Conservation (phyloP, 257 asterid genomes). For the Scutellaria barbata region DNA sequence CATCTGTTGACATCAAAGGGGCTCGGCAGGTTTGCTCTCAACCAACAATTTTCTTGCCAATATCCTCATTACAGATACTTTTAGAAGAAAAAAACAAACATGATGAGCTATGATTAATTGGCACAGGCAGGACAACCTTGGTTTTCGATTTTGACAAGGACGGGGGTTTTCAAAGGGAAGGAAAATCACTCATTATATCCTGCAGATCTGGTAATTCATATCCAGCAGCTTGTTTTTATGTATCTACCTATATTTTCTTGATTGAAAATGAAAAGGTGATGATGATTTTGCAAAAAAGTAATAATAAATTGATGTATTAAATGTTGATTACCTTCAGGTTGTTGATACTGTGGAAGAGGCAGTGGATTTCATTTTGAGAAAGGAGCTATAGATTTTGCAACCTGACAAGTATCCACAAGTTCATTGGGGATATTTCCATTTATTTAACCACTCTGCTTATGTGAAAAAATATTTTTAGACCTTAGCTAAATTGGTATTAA, state of each 20-base stretch:
- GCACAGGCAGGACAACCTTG: constrained; percentile 83
- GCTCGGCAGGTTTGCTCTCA: constrained; percentile 69
- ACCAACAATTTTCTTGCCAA: background rate
- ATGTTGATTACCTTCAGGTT: constrained; percentile 51
- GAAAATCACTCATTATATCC: constrained; percentile 62
- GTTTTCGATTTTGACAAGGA: constrained; percentile 87
- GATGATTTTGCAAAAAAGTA: no score
- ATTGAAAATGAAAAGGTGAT: background rate
- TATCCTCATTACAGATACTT: constrained; percentile 23
- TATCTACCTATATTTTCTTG: background rate
- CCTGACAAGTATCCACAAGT: constrained; percentile 28
- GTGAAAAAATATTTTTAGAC: background rate
- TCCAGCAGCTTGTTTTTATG: background rate
- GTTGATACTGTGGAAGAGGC: constrained; percentile 91
- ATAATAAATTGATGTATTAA: background rate
- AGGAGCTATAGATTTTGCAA: constrained; percentile 43
- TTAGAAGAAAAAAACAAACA: background rate
- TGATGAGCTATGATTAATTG: constrained; percentile 2
- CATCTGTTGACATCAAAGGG: constrained; percentile 80
- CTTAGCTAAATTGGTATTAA: background rate
- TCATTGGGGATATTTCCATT: background rate
- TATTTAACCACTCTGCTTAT: background rate
- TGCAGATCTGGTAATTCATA: constrained; percentile 68
- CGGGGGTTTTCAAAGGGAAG: constrained; percentile 88
- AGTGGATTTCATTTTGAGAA: constrained; percentile 73